Conservation (phyloP, 2,329 filamentous ascomycete genomes). For the Xylaria multiplex region DNA sequence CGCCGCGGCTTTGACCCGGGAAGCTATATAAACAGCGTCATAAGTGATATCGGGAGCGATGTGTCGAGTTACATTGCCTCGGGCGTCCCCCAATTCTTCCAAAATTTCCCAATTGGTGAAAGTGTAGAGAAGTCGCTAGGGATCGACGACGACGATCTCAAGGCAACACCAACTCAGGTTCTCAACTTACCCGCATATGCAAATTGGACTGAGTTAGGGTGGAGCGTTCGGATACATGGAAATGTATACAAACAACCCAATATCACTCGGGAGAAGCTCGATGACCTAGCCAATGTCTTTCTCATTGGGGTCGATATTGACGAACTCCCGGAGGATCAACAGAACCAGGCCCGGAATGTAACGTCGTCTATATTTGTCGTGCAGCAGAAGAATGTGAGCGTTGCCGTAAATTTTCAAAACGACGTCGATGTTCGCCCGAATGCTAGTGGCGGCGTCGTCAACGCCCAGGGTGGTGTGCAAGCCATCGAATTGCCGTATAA, state of each 20-base stretch:
- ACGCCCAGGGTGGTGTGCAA: constrained; percentile 67
- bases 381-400: constrained; percentile 72
- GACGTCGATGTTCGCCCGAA: constrained; percentile 61
- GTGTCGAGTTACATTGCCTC: constrained; percentile 70
- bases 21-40: constrained; percentile 61
- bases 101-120: constrained; percentile 70
- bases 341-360: constrained; percentile 76
- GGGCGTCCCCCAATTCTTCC: constrained; percentile 74
- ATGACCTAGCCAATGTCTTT: constrained; percentile 76
- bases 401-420: constrained; percentile 68
- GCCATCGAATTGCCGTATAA: constrained; percentile 70
- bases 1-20: constrained; percentile 56
- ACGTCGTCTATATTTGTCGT: constrained; percentile 80
- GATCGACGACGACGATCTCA: constrained; percentile 66
- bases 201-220: constrained; percentile 82
- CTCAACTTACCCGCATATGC: constrained; percentile 75
- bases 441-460: constrained; percentile 62
- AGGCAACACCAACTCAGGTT: constrained; percentile 73
- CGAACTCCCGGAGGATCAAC: constrained; percentile 66
- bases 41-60: constrained; percentile 62
- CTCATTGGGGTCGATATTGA: constrained; percentile 72
- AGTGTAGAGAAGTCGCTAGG: constrained; percentile 70
- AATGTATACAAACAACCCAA: constrained; percentile 85
- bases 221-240: constrained; percentile 80
- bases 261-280: constrained; percentile 70